Base-by-base conservation (phyloP, 2,329 filamentous ascomycete species). In the Colletotrichum echinochloae region DNA sequence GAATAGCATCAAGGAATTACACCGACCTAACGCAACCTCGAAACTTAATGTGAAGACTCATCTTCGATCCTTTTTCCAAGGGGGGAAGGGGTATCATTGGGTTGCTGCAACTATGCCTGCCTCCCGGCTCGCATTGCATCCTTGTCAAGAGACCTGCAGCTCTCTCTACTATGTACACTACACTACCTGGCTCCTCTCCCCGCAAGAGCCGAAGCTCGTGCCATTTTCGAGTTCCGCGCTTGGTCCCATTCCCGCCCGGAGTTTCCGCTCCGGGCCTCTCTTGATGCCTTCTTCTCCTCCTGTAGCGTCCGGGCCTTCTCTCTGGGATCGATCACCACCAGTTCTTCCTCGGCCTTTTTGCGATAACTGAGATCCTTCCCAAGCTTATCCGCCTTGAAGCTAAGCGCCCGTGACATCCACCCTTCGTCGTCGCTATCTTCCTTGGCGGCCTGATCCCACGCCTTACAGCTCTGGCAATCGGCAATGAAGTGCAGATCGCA, bases 401-500 rank as follows among this genome's bases (percentile, higher is more conserved):
- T 93, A 44, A 99, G 85, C 12, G 89, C 86, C 79, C 98, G 95
- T 5, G 89, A 89, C 90, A 98, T 93, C 95, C 95, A 98, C 9
- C 90, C 91, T 59, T 88, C 85, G 59, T 89, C 89, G 70, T 89
- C 88, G 74, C 86, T 87, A 4, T 91, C 88, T 3, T 84, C 83
- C 16, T 85, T 84, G 4, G 85, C 88, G 49, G 85, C 86, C 75
- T 90, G 87, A 76, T 97, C 92, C 94, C 95, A 97, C 0, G 91
- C 89, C 69, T 89, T 90, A 80, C 96, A 98, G 54, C 94, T 97
- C 78, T 97, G 94, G 80, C 96, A 99, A 76, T 97, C 93, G 59
- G 92, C 93, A 73, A 99, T 97, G 80, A 98, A 99, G 79, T 99
- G 96, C 44, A 99, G 83, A 79, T 98, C 96, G 78, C 96, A 99